Base-by-base conservation (phyloP, 768 basidiomycete genomes). In the Boletus pseudo-olivaceus region DNA sequence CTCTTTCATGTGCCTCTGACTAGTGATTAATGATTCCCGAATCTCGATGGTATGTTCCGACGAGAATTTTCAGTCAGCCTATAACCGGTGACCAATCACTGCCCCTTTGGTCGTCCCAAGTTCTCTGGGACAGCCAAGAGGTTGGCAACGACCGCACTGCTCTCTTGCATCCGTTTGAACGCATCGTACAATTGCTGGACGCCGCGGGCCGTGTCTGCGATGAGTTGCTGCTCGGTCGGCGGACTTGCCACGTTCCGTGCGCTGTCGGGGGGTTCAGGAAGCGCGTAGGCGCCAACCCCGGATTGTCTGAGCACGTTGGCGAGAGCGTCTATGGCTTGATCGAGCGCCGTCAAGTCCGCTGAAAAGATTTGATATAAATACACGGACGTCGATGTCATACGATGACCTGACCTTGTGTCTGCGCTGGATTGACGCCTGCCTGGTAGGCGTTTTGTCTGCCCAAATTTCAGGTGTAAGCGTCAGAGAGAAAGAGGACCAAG, bases 231-330 rank as follows among this genome's bases (percentile, higher is more conserved):
- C 61, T 83, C 82, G 0, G 70, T 74, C 2, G 76, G 81, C 10
- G 64, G 33, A 47, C 42, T 39, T 32, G 62, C 35, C 34, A 58
- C 38, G 38, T 53, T 47, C 30, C 40, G 57, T 37, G 59, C 54
- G 12, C n/a, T 19, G 26, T 60, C 58, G 17, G 59, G 56, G 20
- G 61, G 41, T 1, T 72, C 70, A 5, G 80, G 67, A 10, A 84
- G 58, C 1, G 87, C 85, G 44, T 85, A 75, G 2, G 82, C 85
- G 2, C 86, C 87, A 17, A 88, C 77, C n/a, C 87, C 87, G 0
- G 80, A 78, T 48, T 80, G 75, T 2, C 79, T 75, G 56, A 88
- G 70, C 32, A 78, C 56, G 10, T 84, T 78, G 5, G 73, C 68
- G 11, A 85, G 72, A 1, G 69, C 49, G 12, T 75, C 70, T 1